Evolutionary conservation across 2,329 filamentous ascomycete species (phyloP).

Genomic region (Cladobotryum protrusum): DNA sequence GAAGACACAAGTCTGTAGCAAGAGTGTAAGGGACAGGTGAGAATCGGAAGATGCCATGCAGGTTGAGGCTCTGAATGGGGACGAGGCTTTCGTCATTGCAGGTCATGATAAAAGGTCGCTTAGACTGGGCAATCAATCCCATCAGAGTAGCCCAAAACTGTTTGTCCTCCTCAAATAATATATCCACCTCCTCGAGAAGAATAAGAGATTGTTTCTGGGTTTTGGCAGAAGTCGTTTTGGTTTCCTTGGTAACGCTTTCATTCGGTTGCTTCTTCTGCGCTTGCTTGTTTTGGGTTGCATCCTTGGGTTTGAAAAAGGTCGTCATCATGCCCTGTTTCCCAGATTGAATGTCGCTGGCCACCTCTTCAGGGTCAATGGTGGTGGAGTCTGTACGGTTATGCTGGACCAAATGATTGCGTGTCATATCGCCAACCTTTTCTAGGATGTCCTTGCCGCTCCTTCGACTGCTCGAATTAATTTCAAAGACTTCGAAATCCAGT

Average conservation of each 20-base stretch:
- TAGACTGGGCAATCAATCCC: constrained; percentile 73
- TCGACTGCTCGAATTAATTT: constrained; percentile 80
- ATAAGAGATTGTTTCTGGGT: constrained; percentile 90
- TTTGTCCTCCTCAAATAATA: constrained; percentile 92
- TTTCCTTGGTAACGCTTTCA: constrained; percentile 17
- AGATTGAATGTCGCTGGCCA: constrained; percentile 51
- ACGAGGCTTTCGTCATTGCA: constrained; percentile 89
- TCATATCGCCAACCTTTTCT: constrained; percentile 95
- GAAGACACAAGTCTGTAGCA: constrained; percentile 72
- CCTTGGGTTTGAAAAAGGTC: constrained; percentile 66
- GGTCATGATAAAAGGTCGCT: constrained; percentile 87
- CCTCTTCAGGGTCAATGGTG: constrained; percentile 22
- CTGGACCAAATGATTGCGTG: constrained; percentile 81
- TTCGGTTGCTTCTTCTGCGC: constrained; percentile 19
- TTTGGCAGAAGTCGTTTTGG: constrained; percentile 32
- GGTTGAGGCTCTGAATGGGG: constrained; percentile 64
- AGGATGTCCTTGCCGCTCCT: constrained; percentile 84
- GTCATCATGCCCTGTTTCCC: constrained; percentile 74
- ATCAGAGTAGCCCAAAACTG: constrained; percentile 86
- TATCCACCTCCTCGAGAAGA: constrained; percentile 85
- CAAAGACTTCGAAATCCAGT: constrained; percentile 87
- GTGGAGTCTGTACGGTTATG: constrained; percentile 33
- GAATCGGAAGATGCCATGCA: constrained; percentile 82
- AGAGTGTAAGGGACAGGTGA: constrained; percentile 57
- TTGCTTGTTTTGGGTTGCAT: constrained; percentile 21